Evolutionary conservation across 192 early-diverging fungal genomes (phyloP).

Genomic region (Ambispora gerdemannii): DNA sequence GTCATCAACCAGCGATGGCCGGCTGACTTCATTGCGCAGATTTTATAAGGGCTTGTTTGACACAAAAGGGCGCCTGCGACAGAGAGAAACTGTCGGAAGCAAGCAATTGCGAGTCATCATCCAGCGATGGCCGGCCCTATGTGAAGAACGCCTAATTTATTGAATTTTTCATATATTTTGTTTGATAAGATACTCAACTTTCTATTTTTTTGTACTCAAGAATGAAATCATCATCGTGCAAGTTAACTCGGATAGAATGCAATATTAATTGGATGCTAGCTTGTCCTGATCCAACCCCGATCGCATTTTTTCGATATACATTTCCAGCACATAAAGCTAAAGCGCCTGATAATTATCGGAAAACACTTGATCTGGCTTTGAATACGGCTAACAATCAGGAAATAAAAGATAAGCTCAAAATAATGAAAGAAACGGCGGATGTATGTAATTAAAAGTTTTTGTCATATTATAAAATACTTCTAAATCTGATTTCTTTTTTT

Average conservation of each 20-base stretch:
- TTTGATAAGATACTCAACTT: neutral
- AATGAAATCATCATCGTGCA: no score
- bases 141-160: slow-evolving; percentile 25
- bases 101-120: slow-evolving; percentile 30
- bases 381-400: neutral
- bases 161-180: neutral
- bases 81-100: slow-evolving; percentile 29
- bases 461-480: neutral
- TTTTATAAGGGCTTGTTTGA: neutral
- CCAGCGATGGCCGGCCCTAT: slow-evolving; percentile 26
- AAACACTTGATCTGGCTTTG: slow-evolving; percentile 20
- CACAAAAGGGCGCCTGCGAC: slow-evolving; percentile 24
- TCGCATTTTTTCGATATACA: slow-evolving; percentile 29
- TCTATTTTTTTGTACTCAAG: no score
- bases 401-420: slow-evolving; percentile 19
- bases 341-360: slow-evolving; percentile 26
- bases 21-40: slow-evolving; percentile 19
- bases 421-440: slow-evolving; percentile 6
- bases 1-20: slow-evolving; percentile 29
- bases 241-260: no score
- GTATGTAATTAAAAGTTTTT: slow-evolving; percentile 25
- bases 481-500: slow-evolving; percentile 17
- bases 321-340: slow-evolving; percentile 21
- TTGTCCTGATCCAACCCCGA: slow-evolving; percentile 13
- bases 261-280: slow-evolving; percentile 15